Evolutionary conservation across 441 rosid species (phyloP).

Genomic region (Cnidoscolus chayamansa): DNA sequence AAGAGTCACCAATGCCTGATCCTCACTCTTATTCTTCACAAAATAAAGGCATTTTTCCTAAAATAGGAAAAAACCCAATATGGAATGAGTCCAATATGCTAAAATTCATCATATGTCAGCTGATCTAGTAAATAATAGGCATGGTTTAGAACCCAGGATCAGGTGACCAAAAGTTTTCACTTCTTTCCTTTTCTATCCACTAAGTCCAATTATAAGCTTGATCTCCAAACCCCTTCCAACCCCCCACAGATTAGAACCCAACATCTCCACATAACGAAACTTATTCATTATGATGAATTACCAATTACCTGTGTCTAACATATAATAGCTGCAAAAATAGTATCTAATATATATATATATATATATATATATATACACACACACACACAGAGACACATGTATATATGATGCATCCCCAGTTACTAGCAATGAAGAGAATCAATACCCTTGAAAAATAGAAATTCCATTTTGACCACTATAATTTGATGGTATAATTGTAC

Average conservation of each 20-base stretch:
- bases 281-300: not conserved
- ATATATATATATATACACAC: too few relatives aligned
- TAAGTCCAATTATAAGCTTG: not conserved
- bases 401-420: slow-evolving; percentile 20
- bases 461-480: slow-evolving; percentile 44
- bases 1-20: too few relatives aligned
- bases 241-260: not conserved
- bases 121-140: too few relatives aligned
- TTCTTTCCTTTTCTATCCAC: not conserved
- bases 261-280: not conserved
- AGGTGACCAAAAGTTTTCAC: not conserved
- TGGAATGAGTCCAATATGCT: not conserved
- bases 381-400: not conserved
- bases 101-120: not conserved
- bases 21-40: too few relatives aligned
- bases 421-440: slow-evolving; percentile 16
- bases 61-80: too few relatives aligned
- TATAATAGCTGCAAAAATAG: not conserved
- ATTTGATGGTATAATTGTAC: slow-evolving; percentile 47
- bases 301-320: not conserved
- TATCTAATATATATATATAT: not conserved
- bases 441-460: slow-evolving; percentile 78
- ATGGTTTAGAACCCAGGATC: not conserved
- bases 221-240: not conserved
- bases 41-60: too few relatives aligned